Evolutionary conservation across 75 land plant genomes (phyloP).

Genomic region (Picea glauca): DNA sequence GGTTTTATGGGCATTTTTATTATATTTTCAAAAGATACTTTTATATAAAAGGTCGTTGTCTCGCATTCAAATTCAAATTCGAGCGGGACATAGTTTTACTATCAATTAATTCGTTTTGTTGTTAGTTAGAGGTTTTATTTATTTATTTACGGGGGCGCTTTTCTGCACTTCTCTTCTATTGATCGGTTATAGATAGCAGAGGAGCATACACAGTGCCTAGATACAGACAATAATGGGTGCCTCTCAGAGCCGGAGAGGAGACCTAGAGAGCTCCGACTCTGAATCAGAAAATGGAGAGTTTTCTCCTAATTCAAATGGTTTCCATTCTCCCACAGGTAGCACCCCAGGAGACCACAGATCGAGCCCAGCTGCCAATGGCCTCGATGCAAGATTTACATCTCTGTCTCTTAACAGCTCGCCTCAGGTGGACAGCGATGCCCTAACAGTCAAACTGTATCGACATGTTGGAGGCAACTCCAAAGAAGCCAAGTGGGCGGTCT

Average conservation of each 20-base stretch:
- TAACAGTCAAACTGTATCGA: constrained; percentile 67
- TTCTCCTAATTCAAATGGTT: constrained; percentile 12
- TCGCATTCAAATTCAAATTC: too few species aligned
- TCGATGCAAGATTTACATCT: constrained; percentile 18
- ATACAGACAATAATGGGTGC: constrained; percentile 54
- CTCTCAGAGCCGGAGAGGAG: constrained; percentile 73
- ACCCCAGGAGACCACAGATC: constrained; percentile 39
- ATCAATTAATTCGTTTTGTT: too few species aligned
- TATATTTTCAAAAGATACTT: too few species aligned
- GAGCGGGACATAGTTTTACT: too few species aligned
- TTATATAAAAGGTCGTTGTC: too few species aligned
- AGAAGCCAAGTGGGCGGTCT: constrained; percentile 68
- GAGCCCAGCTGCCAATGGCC: not conserved
- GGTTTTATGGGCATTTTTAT: too few species aligned
- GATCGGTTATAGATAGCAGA: too few species aligned
- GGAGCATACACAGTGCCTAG: too few species aligned
- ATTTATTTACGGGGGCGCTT: too few species aligned
- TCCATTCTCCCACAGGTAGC: constrained; percentile 5
- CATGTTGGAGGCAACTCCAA: constrained; percentile 66
- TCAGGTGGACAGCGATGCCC: not conserved
- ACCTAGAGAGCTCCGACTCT: constrained; percentile 57
- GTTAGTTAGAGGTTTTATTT: too few species aligned
- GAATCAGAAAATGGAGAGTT: constrained; percentile 40
- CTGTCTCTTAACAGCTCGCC: not conserved
- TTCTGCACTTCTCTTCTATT: too few species aligned